phyloP scores from a whole-genome alignment of 257 asterid genomes.

The Ocimum tenuiflorum region DNA sequence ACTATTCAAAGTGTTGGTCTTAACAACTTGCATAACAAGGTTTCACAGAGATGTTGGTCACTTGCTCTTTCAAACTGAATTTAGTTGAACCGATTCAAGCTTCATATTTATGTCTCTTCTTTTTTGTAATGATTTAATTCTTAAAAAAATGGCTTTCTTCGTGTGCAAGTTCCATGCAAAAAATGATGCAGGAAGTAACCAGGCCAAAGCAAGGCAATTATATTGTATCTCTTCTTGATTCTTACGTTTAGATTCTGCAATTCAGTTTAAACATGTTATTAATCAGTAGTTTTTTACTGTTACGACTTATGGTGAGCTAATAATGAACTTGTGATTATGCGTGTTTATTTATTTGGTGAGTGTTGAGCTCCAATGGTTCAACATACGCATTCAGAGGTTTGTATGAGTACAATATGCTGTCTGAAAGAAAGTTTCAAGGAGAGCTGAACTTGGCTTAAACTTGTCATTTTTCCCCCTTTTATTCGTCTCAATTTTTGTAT shows the following conservation, averaged over 20 bases:
- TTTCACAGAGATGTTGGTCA: background rate
- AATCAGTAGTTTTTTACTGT: background rate
- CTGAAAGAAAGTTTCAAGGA: background rate
- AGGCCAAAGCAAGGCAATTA: background rate
- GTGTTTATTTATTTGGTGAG: background rate
- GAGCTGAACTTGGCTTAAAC: background rate
- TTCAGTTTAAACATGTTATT: background rate
- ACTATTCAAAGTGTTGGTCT: background rate
- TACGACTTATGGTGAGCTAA: background rate
- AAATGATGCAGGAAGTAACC: background rate
- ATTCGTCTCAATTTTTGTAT: too few relatives aligned
- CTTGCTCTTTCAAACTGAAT: background rate
- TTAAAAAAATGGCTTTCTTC: background rate
- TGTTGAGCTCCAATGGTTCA: background rate
- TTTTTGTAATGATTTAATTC: background rate
- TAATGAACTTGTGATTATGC: background rate
- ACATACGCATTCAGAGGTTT: background rate
- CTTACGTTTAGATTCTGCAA: background rate
- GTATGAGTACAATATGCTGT: background rate
- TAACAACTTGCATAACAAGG: background rate
- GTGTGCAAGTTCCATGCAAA: background rate
- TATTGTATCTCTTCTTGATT: conserved; percentile 1
- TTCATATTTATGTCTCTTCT: background rate
- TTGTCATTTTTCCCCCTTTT: background rate
- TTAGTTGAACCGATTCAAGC: background rate